These are phyloP conservation scores for Lithospermum erythrorhizon DNA, from an alignment of 257 asterid genomes.

Conservation along the genomic window DNA sequence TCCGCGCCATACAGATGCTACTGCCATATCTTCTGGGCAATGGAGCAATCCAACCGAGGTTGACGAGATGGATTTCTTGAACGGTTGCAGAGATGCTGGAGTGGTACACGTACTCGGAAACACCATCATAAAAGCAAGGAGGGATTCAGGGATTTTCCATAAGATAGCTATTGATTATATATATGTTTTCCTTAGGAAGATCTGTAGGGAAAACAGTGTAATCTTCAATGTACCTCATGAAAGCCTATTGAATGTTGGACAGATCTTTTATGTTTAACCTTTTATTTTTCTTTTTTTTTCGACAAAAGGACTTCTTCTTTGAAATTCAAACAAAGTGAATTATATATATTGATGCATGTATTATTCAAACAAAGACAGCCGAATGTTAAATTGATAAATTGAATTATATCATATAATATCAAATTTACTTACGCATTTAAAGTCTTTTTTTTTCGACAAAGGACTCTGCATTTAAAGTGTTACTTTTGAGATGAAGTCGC, in stretches of 20 bases:
- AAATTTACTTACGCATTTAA: no score
- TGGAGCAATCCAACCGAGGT: conserved; percentile 50
- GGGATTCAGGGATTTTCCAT: conserved; percentile 59
- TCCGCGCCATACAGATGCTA: neutral
- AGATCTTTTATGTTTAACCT: conserved; percentile 15
- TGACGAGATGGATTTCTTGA: conserved; percentile 71
- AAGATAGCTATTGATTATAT: conserved; percentile 73
- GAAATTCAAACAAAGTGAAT: no score
- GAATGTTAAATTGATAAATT: no score
- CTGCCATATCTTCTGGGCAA: conserved; percentile 26
- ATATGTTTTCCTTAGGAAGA: conserved; percentile 81
- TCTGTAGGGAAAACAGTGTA: conserved; percentile 54
- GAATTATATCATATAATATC: no score
- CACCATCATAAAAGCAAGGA: conserved; percentile 73
- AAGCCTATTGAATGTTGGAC: conserved; percentile 25
- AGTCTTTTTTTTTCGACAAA: no score
- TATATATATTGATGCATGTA: no score
- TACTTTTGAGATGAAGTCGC: no score
- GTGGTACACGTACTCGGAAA: conserved; percentile 87
- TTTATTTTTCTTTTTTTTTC: no score
- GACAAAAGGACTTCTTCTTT: no score
- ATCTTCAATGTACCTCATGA: conserved; percentile 24
- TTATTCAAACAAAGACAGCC: no score
- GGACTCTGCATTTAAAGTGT: no score
- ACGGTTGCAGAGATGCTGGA: conserved; percentile 83